Evolutionary conservation across 1,284 basidiomycete genomes (phyloP).

Genomic region (Mycosarcoma mackinlayi): DNA sequence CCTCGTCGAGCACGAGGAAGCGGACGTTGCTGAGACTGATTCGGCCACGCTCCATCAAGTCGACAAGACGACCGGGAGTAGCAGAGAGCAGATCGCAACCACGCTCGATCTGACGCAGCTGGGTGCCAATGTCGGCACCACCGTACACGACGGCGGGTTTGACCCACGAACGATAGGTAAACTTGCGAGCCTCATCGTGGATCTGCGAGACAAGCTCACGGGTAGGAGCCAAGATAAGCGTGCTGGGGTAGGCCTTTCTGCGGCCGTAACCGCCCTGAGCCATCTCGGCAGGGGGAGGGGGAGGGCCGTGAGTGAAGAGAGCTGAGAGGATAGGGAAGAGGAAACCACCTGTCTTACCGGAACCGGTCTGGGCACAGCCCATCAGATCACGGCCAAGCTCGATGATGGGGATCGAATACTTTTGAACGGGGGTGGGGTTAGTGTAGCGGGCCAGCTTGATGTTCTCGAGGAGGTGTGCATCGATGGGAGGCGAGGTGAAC

Average conservation of each 20-base stretch:
- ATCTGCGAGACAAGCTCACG: constrained; percentile 99
- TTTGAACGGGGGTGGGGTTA: constrained; percentile 97
- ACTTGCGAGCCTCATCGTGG: constrained; percentile 98
- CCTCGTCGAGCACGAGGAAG: constrained; percentile 98
- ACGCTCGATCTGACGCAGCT: constrained; percentile 92
- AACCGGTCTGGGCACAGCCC: constrained; percentile 99
- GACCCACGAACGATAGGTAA: constrained; percentile 99
- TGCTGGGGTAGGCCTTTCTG: constrained; percentile 94
- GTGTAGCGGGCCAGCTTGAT: constrained; percentile 91
- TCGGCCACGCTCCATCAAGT: constrained; percentile 96
- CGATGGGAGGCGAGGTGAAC: constrained; percentile 90
- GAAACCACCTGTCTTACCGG: constrained; percentile 98
- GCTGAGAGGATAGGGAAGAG: constrained; percentile 98
- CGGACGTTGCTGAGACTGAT: constrained; percentile 96
- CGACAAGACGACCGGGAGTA: constrained; percentile 98
- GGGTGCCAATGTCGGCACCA: constrained; percentile 95
- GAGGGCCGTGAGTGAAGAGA: constrained; percentile 86
- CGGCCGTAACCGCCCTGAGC: constrained; percentile 73
- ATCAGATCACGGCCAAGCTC: constrained; percentile 90
- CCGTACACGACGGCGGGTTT: constrained; percentile 98
- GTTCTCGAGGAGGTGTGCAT: constrained; percentile 93
- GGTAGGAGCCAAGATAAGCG: constrained; percentile 94
- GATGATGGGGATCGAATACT: constrained; percentile 99
- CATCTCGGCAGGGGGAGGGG: constrained; percentile 74
- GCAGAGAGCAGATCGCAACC: constrained; percentile 97